These are phyloP conservation scores for Pestalotiopsis sp. DNA, from an alignment of 2,329 filamentous ascomycete genomes.

Conservation along the genomic window DNA sequence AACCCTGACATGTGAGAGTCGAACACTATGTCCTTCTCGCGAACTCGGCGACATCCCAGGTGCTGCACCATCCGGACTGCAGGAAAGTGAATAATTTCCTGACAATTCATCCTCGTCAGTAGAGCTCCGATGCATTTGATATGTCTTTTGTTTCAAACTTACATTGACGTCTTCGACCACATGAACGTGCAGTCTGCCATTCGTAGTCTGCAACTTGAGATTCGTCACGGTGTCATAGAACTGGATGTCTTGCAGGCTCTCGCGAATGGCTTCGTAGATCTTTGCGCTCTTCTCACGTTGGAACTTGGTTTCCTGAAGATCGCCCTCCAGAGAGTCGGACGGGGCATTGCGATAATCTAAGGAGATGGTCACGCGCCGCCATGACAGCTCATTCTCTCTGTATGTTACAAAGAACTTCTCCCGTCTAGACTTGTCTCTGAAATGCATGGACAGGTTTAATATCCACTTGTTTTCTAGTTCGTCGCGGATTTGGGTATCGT, in stretches of 20 bases:
- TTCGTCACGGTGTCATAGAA: constrained; percentile 98
- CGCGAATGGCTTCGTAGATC: constrained; percentile 93
- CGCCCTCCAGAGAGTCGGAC: constrained; percentile 80
- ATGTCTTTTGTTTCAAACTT: constrained; percentile 30
- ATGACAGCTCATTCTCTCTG: constrained; percentile 75
- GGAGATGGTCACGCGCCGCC: constrained; percentile 90
- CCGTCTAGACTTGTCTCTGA: constrained; percentile 85
- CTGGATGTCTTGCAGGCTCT: constrained; percentile 89
- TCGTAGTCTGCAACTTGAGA: constrained; percentile 86
- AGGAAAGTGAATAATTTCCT: constrained; percentile 90
- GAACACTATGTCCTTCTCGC: constrained; percentile 78
- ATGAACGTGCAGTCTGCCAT: constrained; percentile 89
- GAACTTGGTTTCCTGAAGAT: constrained; percentile 75
- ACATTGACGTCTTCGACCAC: constrained; percentile 94
- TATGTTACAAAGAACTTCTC: constrained; percentile 99
- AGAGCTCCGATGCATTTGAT: background rate
- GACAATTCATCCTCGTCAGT: constrained; percentile 5
- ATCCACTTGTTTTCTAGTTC: constrained; percentile 93
- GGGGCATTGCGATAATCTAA: constrained; percentile 87
- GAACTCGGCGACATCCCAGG: constrained; percentile 65
- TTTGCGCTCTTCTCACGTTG: constrained; percentile 91
- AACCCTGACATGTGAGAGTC: constrained; percentile 95
- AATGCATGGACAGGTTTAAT: constrained; percentile 97
- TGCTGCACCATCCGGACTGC: constrained; percentile 74
- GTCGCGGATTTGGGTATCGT: constrained; percentile 70